A percentile compares a stretch with the other conserved stretches of the same genome.
Conservation (phyloP, 208 protist species). For the Phytomonas francai region DNA sequence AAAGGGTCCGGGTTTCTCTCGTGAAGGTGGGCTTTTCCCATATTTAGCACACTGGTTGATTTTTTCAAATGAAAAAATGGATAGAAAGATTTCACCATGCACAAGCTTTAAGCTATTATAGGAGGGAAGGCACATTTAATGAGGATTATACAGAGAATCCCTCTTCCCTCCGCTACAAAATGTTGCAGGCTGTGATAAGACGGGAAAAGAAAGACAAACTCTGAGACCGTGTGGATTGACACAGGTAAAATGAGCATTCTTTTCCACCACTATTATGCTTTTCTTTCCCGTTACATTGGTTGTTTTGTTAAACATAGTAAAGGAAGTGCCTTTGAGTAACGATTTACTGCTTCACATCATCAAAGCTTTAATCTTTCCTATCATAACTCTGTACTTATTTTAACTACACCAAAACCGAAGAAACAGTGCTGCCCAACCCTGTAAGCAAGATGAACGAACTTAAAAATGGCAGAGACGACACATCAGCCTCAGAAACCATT, state of each 20-base stretch:
- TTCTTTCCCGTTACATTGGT: background rate
- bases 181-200: background rate
- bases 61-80: conserved; percentile 2
- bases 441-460: background rate
- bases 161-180: background rate
- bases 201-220: background rate
- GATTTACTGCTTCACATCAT: background rate
- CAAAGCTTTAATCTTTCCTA: background rate
- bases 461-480: background rate
- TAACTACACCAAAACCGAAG: background rate
- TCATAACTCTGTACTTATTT: background rate
- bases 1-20: background rate
- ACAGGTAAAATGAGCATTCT: background rate
- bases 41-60: background rate
- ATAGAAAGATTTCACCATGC: background rate
- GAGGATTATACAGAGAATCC: too few relatives aligned
- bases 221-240: too few relatives aligned
- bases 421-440: background rate
- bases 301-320: background rate
- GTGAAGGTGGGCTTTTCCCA: background rate
- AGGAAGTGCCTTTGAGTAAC: background rate
- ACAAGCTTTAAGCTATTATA: background rate
- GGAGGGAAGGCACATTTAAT: background rate
- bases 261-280: background rate
- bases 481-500: conserved; percentile 7